These are phyloP conservation scores for Candida labiduridarum DNA, from an alignment of 1,139 yeast species.

Conservation along the genomic window DNA sequence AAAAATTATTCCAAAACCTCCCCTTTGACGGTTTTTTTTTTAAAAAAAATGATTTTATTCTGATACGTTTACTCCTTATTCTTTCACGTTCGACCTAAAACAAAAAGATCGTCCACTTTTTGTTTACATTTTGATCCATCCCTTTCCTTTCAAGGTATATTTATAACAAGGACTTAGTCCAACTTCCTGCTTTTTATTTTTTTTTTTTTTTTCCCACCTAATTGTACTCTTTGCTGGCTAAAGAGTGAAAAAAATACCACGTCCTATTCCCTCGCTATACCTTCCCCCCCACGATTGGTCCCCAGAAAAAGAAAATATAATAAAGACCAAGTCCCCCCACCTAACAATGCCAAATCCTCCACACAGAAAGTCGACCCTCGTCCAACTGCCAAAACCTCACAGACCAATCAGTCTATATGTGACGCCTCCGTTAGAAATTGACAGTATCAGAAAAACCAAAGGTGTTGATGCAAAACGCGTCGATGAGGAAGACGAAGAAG, in stretches of 20 bases:
- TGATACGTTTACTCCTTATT: not conserved
- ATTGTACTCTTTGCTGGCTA: no score
- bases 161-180: no score
- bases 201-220: no score
- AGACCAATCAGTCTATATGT: slow-evolving; percentile 24
- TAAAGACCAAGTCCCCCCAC: not conserved
- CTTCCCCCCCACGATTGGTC: not conserved
- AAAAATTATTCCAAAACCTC: not conserved
- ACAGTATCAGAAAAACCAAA: not conserved
- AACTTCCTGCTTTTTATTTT: no score
- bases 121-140: no score
- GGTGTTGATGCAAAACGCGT: not conserved
- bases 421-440: slow-evolving; percentile 22
- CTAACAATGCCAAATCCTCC: not conserved
- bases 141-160: no score
- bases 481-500: slow-evolving; percentile 3
- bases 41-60: not conserved
- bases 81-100: no score
- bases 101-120: no score
- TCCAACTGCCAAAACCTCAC: not conserved
- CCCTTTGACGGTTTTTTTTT: not conserved
- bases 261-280: no score
- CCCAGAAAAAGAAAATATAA: not conserved
- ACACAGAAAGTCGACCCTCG: not conserved
- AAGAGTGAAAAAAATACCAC: no score